Evolutionary conservation across 345 rosid genomes (phyloP), one percentile per base, ranked within the genome.

Genomic region (Clarkia xantiana): DNA sequence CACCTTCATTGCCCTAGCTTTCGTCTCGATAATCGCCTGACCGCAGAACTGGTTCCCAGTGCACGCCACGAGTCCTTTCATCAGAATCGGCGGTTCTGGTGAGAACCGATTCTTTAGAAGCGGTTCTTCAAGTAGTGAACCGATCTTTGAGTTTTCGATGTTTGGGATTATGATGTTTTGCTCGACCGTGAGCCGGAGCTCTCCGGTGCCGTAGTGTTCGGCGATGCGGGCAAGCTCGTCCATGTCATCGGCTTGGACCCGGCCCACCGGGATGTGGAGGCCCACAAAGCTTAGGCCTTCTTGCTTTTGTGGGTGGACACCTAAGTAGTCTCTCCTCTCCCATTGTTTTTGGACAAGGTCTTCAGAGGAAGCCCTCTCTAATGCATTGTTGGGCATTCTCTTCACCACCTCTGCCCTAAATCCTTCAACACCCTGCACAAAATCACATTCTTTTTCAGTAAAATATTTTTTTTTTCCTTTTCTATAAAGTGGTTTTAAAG

Each of bases 1-100:
- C 65, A 86, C 94, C 64, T 79, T 81, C 49, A 86, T 29, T 18
- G 96, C 93, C 53, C 98, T 72, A 11, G 80, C 94, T 48, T 91
- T 91, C 0, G 98, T 91, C 71, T 91, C 98, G 10, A 86, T 91
- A 11, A 91, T 83, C 3, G 82, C 96, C 61, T 91, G 98, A 19
- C 98, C 94, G 11, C 94, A 83, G 40, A 91, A 91, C 59, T 86
- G 89, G 70, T 66, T 89, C 12, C 97, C 98, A 0, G 98, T 91
- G 74, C 98, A 91, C 2, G 96, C 84, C 15, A 91, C 96, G 23
- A 91, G 55, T 0, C 93, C 89, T 72, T 83, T 78, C 93, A 86
- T 83, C 0, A 91, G 67, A 55, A 89, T 61, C 7, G 93, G 75
- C 18, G 96, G 97, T 58, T 76, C 77, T 3, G 93, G 80, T 1